Evolutionary conservation across 2,329 filamentous ascomycete species (phyloP).

Genomic region (Neophaeococcomyces mojaviensis): DNA sequence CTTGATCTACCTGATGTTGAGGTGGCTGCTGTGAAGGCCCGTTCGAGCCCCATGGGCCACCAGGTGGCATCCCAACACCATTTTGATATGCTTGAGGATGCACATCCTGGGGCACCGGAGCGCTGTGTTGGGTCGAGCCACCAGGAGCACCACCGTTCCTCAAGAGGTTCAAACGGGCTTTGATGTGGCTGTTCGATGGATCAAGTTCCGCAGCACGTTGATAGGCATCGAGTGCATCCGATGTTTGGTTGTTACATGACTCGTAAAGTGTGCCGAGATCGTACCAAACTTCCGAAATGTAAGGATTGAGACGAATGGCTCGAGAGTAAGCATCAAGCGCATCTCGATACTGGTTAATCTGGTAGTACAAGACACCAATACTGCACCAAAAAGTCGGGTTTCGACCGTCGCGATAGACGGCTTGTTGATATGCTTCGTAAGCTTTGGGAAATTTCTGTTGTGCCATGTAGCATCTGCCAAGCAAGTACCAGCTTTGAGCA

Average conservation of each 20-base stretch:
- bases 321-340: conserved; percentile 95
- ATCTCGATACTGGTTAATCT: conserved; percentile 99
- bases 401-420: conserved; percentile 92
- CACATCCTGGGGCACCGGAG: conserved; percentile 89
- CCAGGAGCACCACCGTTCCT: conserved; percentile 71
- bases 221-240: conserved; percentile 91
- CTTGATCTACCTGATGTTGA: conserved; percentile 47
- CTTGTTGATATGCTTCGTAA: conserved; percentile 97
- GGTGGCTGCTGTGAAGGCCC: conserved; percentile 32
- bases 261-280: conserved; percentile 97
- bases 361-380: conserved; percentile 96
- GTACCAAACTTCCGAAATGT: conserved; percentile 99
- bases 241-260: conserved; percentile 97
- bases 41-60: conserved; percentile 75
- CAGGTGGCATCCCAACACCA: conserved; percentile 73
- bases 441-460: conserved; percentile 98
- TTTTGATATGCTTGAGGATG: conserved; percentile 91
- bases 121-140: conserved; percentile 60
- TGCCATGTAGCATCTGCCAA: conserved; percentile 98
- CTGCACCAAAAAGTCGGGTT: conserved; percentile 99
- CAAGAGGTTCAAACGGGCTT: conserved; percentile 81
- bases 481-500: conserved; percentile 96
- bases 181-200: conserved; percentile 89
- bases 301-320: conserved; percentile 91
- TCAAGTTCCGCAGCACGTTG: conserved; percentile 91